Evolutionary conservation across 1,139 yeast genomes (phyloP), one percentile per base, ranked within the genome.

Genomic region (Blastobotrys capitulatus): DNA sequence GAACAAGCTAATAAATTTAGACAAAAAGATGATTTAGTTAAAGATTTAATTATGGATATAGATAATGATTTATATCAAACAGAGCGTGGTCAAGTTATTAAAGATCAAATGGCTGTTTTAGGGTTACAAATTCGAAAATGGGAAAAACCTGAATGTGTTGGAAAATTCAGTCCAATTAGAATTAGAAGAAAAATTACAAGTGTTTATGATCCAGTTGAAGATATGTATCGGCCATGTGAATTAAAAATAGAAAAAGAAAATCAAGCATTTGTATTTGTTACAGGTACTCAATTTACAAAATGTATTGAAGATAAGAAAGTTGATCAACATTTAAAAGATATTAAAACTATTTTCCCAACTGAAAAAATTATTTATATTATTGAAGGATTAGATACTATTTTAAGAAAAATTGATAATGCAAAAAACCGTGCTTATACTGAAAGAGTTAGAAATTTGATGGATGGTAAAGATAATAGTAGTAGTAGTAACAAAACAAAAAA

Each of bases 391-490:
- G 55, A 53, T 6, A 43, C 41, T 26, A 22, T 48, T 20, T 16
- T 55, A 32, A 52, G 55, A 20, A 56, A 57, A 41, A 40, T 47
- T 5, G 56, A 50, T 13, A 52, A 51, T 12, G 53, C 47, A 5
- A 46, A 45, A 26, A 59, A 58, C 38, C 48, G 55, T 13, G 54
- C 49, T 15, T 50, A 59, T 26, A 49, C 59, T 1, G 44, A 43
- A 13, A 52, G 59, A 22, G 62, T 60, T 10, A 56, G 63, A 20
- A 54, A 59, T 34, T 38, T 58, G 31, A 51, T 61, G 54, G 48
- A 44, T 19, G 43, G 39, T 19, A 37, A 7, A 16, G 18, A 25
- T 22, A 16, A 19, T 26, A 6, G 31, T 7, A 8, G 18, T 15
- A n/a, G 34, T n/a, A 19, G 18, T 7, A 8, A 25, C 2, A 25